Conservation (phyloP, 2,329 filamentous ascomycete genomes). For the Dactylella cylindrospora region DNA sequence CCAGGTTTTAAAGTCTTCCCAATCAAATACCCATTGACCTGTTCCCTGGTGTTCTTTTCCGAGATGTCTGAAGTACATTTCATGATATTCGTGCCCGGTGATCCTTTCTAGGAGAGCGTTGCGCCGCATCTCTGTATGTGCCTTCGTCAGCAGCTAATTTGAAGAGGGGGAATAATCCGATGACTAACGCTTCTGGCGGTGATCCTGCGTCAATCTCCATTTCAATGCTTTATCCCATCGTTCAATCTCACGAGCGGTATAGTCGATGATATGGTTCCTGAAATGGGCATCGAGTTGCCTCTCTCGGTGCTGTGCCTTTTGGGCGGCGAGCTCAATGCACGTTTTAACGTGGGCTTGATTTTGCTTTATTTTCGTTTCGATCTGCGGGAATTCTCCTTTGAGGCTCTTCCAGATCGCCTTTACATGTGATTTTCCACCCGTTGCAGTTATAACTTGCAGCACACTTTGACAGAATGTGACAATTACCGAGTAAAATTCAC, state of each 20-base stretch:
- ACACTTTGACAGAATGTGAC: neutral
- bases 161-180: neutral
- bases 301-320: neutral
- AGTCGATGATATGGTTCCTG: conserved; percentile 2
- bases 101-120: neutral
- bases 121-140: neutral
- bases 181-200: neutral
- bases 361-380: conserved; percentile 6
- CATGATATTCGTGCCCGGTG: conserved; percentile 3
- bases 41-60: neutral
- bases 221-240: conserved; percentile 1
- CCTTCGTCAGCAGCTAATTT: too few species aligned
- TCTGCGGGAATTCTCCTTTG: neutral
- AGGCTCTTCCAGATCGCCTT: neutral
- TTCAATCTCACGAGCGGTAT: neutral
- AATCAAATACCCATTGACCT: conserved; percentile 8
- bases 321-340: neutral
- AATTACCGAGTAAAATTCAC: conserved; percentile 12
- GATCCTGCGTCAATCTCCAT: neutral
- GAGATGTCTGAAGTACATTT: conserved; percentile 2
- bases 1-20: neutral
- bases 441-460: neutral
- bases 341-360: conserved; percentile 8
- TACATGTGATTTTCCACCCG: neutral
- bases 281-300: neutral